Percentiles rank a stretch among this genome's conserved stretches.
These are phyloP conservation scores for Plectosphaerella cucumerina DNA, from an alignment of 2,329 filamentous ascomycete genomes.

Conservation along the genomic window DNA sequence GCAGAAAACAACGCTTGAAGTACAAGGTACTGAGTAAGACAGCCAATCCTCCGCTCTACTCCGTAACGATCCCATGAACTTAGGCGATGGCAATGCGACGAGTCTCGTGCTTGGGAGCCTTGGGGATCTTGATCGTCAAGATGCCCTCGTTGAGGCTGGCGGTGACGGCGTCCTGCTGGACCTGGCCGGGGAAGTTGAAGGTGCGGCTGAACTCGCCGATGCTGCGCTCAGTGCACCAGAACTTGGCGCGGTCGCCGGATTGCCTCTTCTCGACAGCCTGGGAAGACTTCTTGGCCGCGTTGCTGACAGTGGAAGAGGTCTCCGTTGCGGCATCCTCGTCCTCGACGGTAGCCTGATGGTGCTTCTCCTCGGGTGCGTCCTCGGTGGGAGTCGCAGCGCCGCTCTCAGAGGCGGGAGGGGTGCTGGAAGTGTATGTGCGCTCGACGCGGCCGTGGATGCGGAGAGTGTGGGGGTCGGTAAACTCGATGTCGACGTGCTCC, in stretches of 20 bases:
- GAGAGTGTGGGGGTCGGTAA: constrained; percentile 71
- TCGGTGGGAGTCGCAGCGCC: no score
- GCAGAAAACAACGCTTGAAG: no score
- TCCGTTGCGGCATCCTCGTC: constrained; percentile 42
- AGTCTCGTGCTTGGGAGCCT: constrained; percentile 55
- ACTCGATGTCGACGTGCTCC: constrained; percentile 72
- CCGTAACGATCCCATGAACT: constrained; percentile 7
- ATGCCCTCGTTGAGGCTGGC: constrained; percentile 64
- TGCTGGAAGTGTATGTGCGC: constrained; percentile 54
- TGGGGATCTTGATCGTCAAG: constrained; percentile 60
- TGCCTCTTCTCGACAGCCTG: constrained; percentile 9
- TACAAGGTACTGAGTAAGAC: no score
- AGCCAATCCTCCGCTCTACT: no score
- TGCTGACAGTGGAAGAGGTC: constrained; percentile 5
- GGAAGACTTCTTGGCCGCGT: neutral
- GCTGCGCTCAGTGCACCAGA: constrained; percentile 67
- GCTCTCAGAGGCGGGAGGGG: constrained; percentile 35
- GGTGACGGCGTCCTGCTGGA: constrained; percentile 58
- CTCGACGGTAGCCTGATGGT: constrained; percentile 61
- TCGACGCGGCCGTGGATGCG: constrained; percentile 67
- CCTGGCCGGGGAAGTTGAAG: constrained; percentile 62
- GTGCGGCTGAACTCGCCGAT: constrained; percentile 64
- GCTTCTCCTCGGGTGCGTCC: no score
- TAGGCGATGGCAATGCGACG: constrained; percentile 53
- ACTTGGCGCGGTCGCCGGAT: constrained; percentile 47